Percentiles rank a stretch among this genome's conserved stretches.
These are phyloP conservation scores for Fusarium napiforme DNA, from an alignment of 2,329 filamentous ascomycete species.

Conservation along the genomic window DNA sequence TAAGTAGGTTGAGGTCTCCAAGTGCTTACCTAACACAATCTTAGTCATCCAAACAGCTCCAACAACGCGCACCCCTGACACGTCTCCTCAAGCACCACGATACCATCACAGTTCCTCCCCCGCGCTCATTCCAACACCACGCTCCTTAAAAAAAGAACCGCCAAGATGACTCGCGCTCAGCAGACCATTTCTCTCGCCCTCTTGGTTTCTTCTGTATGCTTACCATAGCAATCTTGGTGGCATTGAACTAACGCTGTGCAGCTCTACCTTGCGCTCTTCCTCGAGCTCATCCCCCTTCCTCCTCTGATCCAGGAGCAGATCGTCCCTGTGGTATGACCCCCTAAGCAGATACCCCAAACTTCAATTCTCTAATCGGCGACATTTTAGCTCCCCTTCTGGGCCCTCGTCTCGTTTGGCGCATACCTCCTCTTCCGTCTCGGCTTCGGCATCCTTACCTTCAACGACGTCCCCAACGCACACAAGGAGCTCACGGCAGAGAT, in stretches of 20 bases:
- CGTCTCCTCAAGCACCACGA: constrained; percentile 44
- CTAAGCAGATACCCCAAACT: too few relatives aligned
- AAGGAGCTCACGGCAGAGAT: constrained; percentile 90
- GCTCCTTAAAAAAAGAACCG: constrained; percentile 19
- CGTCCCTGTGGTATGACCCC: constrained; percentile 78
- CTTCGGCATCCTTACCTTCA: constrained; percentile 93
- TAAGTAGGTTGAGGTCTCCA: not conserved
- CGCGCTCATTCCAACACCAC: constrained; percentile 1
- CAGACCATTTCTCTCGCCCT: constrained; percentile 91
- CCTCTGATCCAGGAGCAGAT: constrained; percentile 82
- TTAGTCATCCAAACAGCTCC: constrained; percentile 31
- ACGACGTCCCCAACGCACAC: constrained; percentile 92
- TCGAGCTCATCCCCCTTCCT: constrained; percentile 85
- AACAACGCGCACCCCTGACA: constrained; percentile 42
- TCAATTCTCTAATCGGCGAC: not conserved
- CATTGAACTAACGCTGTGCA: constrained; percentile 54
- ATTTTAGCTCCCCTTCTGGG: constrained; percentile 88
- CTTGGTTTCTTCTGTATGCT: constrained; percentile 84
- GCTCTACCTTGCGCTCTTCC: constrained; percentile 89
- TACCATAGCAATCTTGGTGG: accelerated
- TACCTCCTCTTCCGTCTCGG: constrained; percentile 93
- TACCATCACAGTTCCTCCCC: constrained; percentile 18
- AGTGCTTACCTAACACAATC: not conserved
- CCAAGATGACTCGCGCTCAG: constrained; percentile 90
- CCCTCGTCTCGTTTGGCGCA: constrained; percentile 88